phyloP scores from a whole-genome alignment of 1,139 yeast species.

The Geotrichum australiense region DNA sequence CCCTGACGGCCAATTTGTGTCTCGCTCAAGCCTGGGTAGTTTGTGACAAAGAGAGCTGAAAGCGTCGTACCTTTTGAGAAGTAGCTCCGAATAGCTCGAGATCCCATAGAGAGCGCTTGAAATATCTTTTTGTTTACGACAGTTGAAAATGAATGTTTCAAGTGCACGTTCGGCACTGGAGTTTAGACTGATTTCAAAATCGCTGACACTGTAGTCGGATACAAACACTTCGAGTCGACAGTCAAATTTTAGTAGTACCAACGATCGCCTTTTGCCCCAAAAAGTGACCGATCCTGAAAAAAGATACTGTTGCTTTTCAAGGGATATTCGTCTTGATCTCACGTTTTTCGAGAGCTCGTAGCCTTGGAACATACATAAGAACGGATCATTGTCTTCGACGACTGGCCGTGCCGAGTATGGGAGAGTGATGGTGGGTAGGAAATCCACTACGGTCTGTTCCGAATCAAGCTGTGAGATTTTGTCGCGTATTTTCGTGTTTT shows the following conservation, averaged over 20 bases:
- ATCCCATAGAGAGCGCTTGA: constrained; percentile 23
- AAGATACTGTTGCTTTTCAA: not conserved
- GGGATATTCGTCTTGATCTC: constrained; percentile 1
- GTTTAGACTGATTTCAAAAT: constrained; percentile 19
- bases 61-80: constrained; percentile 19
- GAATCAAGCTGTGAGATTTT: too few relatives aligned
- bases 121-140: constrained; percentile 19
- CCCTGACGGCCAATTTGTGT: constrained; percentile 22
- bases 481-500: too few relatives aligned
- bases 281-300: constrained; percentile 7
- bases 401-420: constrained; percentile 9
- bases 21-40: constrained; percentile 7
- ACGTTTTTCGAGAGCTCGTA: constrained; percentile 16
- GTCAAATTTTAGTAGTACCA: constrained; percentile 19
- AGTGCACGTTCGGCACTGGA: constrained; percentile 20
- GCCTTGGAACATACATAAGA: constrained; percentile 22
- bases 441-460: too few relatives aligned
- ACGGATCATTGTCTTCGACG: constrained; percentile 8
- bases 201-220: constrained; percentile 17
- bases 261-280: too few relatives aligned
- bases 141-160: constrained; percentile 17
- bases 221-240: constrained; percentile 17
- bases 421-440: too few relatives aligned
- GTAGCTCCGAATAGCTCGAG: constrained; percentile 23
- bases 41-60: constrained; percentile 20